These are phyloP conservation scores for Ogataea salicorniae DNA, from an alignment of 805 yeast genomes.

Conservation along the genomic window DNA sequence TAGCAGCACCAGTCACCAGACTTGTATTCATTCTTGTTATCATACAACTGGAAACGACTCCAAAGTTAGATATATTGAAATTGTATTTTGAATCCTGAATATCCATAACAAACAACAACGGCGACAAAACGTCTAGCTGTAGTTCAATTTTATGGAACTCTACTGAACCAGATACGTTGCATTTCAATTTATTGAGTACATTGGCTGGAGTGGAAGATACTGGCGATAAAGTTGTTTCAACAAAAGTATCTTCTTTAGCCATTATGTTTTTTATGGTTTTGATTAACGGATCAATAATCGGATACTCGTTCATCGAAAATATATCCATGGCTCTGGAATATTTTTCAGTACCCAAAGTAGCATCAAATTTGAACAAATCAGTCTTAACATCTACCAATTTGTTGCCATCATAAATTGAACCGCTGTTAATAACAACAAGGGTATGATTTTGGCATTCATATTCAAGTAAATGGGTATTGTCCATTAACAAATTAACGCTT, in stretches of 20 bases:
- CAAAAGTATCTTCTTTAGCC: neutral
- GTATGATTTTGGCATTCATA: conserved; percentile 9
- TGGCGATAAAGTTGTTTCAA: neutral
- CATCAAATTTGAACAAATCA: conserved; percentile 9
- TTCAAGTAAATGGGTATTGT: conserved; percentile 10
- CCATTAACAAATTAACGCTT: conserved; percentile 2
- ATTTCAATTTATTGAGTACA: conserved; percentile 1
- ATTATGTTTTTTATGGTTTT: neutral
- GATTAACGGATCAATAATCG: conserved; percentile 16
- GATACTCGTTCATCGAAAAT: conserved; percentile 21
- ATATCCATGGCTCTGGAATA: conserved; percentile 17
- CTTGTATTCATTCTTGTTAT: conserved; percentile 6
- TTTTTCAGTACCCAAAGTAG: conserved; percentile 19
- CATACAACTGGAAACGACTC: conserved; percentile 5
- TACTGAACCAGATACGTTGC: conserved; percentile 5
- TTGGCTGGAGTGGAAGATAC: neutral
- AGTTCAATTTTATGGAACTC: conserved; percentile 7
- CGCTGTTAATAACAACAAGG: conserved; percentile 18
- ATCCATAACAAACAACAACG: conserved; percentile 15
- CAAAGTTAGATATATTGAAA: conserved; percentile 7
- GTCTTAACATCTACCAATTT: conserved; percentile 16
- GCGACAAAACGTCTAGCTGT: conserved; percentile 12
- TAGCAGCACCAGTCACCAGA: conserved; percentile 4
- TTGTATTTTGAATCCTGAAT: conserved; percentile 8
- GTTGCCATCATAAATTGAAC: conserved; percentile 18